phyloP scores from a whole-genome alignment of 2,329 filamentous ascomycete genomes.

The Nemania sp. region DNA sequence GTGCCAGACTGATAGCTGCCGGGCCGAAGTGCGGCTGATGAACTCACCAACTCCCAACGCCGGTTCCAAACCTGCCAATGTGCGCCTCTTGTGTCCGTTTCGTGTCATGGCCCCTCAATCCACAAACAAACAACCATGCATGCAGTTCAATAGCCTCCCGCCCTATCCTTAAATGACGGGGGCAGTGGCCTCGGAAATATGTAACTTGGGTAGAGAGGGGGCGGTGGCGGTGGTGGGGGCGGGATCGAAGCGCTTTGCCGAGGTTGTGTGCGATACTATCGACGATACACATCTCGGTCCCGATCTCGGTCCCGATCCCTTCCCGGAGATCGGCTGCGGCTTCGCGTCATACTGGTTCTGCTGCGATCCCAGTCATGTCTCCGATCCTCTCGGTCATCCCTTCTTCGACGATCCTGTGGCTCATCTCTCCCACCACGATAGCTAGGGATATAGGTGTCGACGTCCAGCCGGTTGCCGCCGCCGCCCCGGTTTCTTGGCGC shows the following conservation, averaged over 20 bases:
- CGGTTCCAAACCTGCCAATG: constrained; percentile 6
- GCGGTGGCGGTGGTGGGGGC: background rate
- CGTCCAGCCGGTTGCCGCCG: constrained; percentile 43
- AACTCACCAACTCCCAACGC: constrained; percentile 16
- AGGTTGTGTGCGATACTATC: constrained; percentile 44
- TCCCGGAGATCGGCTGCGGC: constrained; percentile 51
- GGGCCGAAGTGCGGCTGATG: constrained; percentile 2
- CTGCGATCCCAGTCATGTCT: constrained; percentile 47
- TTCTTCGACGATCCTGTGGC: constrained; percentile 43
- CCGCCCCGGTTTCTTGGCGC: constrained; percentile 42
- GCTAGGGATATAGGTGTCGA: constrained; percentile 57
- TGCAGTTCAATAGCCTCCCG: constrained; percentile 5
- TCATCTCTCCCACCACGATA: constrained; percentile 47
- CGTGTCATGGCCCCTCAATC: background rate
- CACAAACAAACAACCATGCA: constrained; percentile 14
- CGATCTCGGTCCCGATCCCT: constrained; percentile 35
- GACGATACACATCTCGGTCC: constrained; percentile 56
- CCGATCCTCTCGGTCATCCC: constrained; percentile 45
- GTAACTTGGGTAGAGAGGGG: too few species aligned
- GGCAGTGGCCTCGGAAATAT: background rate
- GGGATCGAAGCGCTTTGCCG: background rate
- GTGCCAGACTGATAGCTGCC: background rate
- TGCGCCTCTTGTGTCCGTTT: constrained; percentile 13
- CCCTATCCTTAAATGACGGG: background rate
- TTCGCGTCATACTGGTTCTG: constrained; percentile 48